Evolutionary conservation across 2,329 filamentous ascomycete genomes (phyloP), one percentile per base, ranked within the genome.

Genomic region (Fonsecaea monophora): DNA sequence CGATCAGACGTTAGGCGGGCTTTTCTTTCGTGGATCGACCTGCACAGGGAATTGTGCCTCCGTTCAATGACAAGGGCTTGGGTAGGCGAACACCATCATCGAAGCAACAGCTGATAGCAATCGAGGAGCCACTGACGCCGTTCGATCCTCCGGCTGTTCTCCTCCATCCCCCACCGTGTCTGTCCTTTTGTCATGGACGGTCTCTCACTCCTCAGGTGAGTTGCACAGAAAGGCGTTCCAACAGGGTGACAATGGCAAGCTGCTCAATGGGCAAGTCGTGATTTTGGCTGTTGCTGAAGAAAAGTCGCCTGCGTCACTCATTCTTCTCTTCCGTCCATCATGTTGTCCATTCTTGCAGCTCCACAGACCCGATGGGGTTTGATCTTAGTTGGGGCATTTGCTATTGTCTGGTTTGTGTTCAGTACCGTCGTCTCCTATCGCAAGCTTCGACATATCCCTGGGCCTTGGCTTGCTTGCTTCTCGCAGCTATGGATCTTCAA

Each of bases 401-500:
- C 30, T 32, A 2, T 48, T 32, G 21, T 13, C 8, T 59, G 56
- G 56, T 48, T 59, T 7, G 56, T 48, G 15, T 40, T 34, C 56
- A 48, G 25, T 30, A 48, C 56, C 21, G 38, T 48, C 5, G 38
- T 48, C 5, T 59, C 56, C 40, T 59, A 59, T 25, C 56, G 56
- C 56, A 45, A 32, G 21, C 21, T 59, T n/a, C 10, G 25, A 12
- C 56, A 59, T 10, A 59, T 59, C 6, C 40, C 56, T 48, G 56
- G 56, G 10, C 38, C 56, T 5, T 59, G 38, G 37, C 40, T 59
- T 5, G 56, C 38, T 48, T 42, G 58, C 34, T 53, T 60, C 15
- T 60, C 42, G 34, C 58, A 60, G 58, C 58, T 53, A 38, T 60
- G 58, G 58, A 45, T 53, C 3, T 38, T 53, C 45, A 53, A 48